Evolutionary conservation across 129 eudicot genomes (phyloP), one percentile per base, ranked within the genome.

Genomic region (Flaveria trinervia): DNA sequence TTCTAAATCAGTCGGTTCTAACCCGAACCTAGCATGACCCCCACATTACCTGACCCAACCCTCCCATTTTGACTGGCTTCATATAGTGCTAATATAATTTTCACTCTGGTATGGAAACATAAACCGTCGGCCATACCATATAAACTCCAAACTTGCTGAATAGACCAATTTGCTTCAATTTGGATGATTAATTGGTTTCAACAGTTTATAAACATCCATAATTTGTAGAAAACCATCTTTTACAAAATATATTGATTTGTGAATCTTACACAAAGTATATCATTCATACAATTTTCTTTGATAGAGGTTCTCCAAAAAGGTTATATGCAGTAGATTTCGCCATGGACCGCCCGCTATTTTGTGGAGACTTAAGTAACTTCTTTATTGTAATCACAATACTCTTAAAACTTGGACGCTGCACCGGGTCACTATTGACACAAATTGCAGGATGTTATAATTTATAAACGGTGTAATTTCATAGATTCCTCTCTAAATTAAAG

Each of bases 321-420:
- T 57, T 55, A 74, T 59, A 16, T 59, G 59, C 79, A 61, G n/a
- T 62, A 60, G 79, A 60, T 25, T 74, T 74, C 10, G 16, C 18
- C 82, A 90, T 23, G 88, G 48, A 46, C 81, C 89, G 77, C 89
- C 95, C 96, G 83, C 67, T 8, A 90, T 83, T 86, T 90, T 20
- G 87, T 22, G 96, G 98, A 48, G 98, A 90, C 82, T 88, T 93
- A 43, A 93, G 89, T 44, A 93, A 17, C 82, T 90, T 93, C 87
- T 93, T 93, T 52, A 93, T 22, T 1, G 96, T 83, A 46, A 83
- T 90, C 12, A 93, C 91, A 22, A 93, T 90, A 71, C 83, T 85
- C 69, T 52, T 76, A 70, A 93, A 90, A n/a, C 95, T 65, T 20
- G 96, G 98, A 0, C 98, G 86, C n/a, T 93, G 84, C 16, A 75